phyloP scores from a whole-genome alignment of 805 yeast species.

The Tetrapisispora iriomotensis region DNA sequence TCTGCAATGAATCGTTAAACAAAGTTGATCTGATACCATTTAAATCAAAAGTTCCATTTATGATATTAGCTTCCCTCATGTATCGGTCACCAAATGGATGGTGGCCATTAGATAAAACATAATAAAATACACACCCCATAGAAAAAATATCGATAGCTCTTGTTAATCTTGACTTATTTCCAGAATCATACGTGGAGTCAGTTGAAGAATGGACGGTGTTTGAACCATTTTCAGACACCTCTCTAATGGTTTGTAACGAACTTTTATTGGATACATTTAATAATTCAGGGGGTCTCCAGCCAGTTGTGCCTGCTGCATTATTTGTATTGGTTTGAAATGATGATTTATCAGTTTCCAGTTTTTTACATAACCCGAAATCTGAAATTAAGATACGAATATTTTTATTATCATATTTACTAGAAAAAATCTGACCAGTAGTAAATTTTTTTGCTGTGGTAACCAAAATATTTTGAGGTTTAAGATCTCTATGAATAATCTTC shows the following conservation, averaged over 20 bases:
- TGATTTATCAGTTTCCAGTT: constrained; percentile 83
- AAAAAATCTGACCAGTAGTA: constrained; percentile 13
- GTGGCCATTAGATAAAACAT: constrained; percentile 66
- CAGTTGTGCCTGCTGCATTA: constrained; percentile 92
- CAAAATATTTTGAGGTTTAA: constrained; percentile 87
- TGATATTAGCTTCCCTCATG: constrained; percentile 78
- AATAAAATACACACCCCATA: constrained; percentile 87
- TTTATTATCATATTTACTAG: constrained; percentile 16
- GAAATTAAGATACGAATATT: constrained; percentile 71
- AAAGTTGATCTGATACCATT: constrained; percentile 29
- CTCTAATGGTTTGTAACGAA: not conserved
- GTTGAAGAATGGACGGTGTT: not conserved
- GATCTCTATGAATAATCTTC: constrained; percentile 88
- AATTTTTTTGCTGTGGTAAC: constrained; percentile 58
- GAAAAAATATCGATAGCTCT: constrained; percentile 90
- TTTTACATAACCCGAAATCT: constrained; percentile 93
- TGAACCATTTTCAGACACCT: constrained; percentile 2
- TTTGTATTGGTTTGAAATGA: constrained; percentile 80
- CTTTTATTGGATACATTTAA: constrained; percentile 26
- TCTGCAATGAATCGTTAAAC: constrained; percentile 21
- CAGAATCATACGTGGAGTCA: constrained; percentile 29
- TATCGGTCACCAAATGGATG: constrained; percentile 97
- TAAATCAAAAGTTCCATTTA: constrained; percentile 52
- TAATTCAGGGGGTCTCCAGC: constrained; percentile 97
- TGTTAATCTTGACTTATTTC: constrained; percentile 54